Evolutionary conservation across 2,329 filamentous ascomycete species (phyloP).

Genomic region (Keithomyces neogunnii): DNA sequence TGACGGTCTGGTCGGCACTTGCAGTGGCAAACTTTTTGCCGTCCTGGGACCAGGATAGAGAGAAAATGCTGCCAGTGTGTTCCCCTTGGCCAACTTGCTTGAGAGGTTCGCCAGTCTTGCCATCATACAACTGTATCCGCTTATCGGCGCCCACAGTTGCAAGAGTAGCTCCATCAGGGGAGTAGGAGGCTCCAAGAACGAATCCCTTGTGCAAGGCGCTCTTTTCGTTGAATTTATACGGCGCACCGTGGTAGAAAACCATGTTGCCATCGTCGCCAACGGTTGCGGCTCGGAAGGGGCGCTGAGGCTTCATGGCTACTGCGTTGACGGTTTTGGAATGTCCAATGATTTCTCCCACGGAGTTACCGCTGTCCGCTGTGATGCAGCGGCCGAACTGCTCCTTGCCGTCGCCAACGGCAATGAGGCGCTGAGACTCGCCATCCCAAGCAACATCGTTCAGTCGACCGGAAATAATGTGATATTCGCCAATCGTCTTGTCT

Average conservation of each 20-base stretch:
- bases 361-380: slow-evolving; percentile 92
- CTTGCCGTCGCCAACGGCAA: slow-evolving; percentile 90
- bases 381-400: slow-evolving; percentile 92
- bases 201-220: slow-evolving; percentile 77
- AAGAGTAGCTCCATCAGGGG: slow-evolving; percentile 72
- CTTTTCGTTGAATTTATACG: slow-evolving; percentile 93
- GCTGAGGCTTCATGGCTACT: slow-evolving; percentile 80
- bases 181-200: slow-evolving; percentile 80
- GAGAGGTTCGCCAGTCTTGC: slow-evolving; percentile 82
- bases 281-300: slow-evolving; percentile 85
- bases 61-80: slow-evolving; percentile 89
- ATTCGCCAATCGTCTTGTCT: slow-evolving; percentile 82
- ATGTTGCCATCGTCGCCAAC: slow-evolving; percentile 83
- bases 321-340: slow-evolving; percentile 88
- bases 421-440: slow-evolving; percentile 90
- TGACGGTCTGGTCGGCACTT: slow-evolving; percentile 89
- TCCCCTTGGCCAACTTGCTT: slow-evolving; percentile 71
- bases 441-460: slow-evolving; percentile 98
- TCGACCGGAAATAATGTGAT: slow-evolving; percentile 84
- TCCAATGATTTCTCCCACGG: slow-evolving; percentile 85
- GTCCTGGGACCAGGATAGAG: slow-evolving; percentile 82
- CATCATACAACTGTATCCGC: slow-evolving; percentile 90
- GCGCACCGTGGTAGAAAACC: slow-evolving; percentile 87
- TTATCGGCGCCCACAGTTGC: slow-evolving; percentile 90
- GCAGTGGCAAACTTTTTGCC: slow-evolving; percentile 82